Base-by-base conservation (phyloP, 306 rosid genomes). In the Cucurbita pepo region DNA sequence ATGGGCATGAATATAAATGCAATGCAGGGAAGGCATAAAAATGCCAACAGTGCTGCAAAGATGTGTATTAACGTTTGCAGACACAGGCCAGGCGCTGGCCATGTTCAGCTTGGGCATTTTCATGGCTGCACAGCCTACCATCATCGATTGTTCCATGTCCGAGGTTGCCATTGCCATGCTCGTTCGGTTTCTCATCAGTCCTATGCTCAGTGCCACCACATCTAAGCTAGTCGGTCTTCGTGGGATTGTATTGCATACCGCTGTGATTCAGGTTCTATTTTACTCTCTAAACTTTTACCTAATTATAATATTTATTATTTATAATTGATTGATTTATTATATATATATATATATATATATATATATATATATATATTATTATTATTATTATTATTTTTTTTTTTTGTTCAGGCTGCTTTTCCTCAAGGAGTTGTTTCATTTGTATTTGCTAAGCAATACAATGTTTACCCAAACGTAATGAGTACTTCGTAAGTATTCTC, bases 341-440 rank as follows among this genome's bases (percentile, higher is more conserved):
- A n/a, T n/a, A n/a, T n/a, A n/a, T n/a, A n/a, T n/a, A n/a, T n/a
- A n/a, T n/a, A n/a, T n/a, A n/a, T n/a, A n/a, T n/a, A n/a, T n/a
- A n/a, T n/a, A n/a, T n/a, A n/a, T n/a, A n/a, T n/a, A n/a, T n/a
- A n/a, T n/a, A 11, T 47, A 47, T 47, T 12, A 48, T 48, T 4
- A 5, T 30, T 30, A 30, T 30, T 30, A 30, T 30, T 30, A 30
- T 30, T 25, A 25, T 25, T 1, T 25, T 2, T 30, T 2, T 30
- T 30, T 2, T 30, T 30, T 41, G 30, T 71, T 45, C 85, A 91
- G 97, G 97, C 97, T 71, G 97, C 96, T 41, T 96, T 91, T 78
- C 97, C 97, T n/a, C 96, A 88, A 52, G 97, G 94, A 36, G 88
- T 89, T 19, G 85, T 87, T 71, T 89, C 96, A 15, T 89, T 91